Evolutionary conservation across 148 eudicot species (phyloP), one percentile per base, ranked within the genome.

Genomic region (Simmondsia chinensis): DNA sequence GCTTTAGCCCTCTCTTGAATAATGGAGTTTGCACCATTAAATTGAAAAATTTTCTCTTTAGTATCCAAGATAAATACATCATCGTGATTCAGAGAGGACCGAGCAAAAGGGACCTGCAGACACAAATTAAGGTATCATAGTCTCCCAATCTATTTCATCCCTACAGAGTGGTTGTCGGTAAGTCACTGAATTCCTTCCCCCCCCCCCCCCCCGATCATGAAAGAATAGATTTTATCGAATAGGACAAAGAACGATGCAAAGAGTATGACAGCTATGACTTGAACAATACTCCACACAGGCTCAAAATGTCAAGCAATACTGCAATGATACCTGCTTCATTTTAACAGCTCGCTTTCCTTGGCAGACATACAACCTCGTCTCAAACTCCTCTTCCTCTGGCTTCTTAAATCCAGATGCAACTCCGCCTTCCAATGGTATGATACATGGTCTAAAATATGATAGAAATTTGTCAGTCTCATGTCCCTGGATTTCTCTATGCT

Each of bases 1-100:
- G 99, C 83, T 63, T 93, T 93, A 43, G 99, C 99, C 70, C 99
- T 76, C 58, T 93, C 99, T 66, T 93, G 99, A 62, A 93, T 79
- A 73, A 75, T 93, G 45, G 99, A 93, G 72, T 87, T 93, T 53
- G 89, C 96, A 21, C 99, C 99, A 69, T 93, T 93, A 65, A 93
- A 93, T 46, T 93, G 99, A 68, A 72, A 93, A 59, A 93, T 80
- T 71, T 93, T 93, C 8, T 93, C 91, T 61, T 93, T 69, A 20
- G 96, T 74, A 71, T 93, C 96, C 59, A 93, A 60, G 39, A 93
- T 77, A 66, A 93, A 93, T 33, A 93, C 99, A 62, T 93, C 99
- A 62, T 93, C 99, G 34, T 93, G 99, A 60, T 82, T 93, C 50
- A 93, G 50, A 3, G 96, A 86, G 37, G 99, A 86, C 33, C 99